A percentile compares a stretch with the other conserved stretches of the same genome.
Evolutionary conservation across 257 asterid species (phyloP).

Genomic region (Knoxia roxburghii): DNA sequence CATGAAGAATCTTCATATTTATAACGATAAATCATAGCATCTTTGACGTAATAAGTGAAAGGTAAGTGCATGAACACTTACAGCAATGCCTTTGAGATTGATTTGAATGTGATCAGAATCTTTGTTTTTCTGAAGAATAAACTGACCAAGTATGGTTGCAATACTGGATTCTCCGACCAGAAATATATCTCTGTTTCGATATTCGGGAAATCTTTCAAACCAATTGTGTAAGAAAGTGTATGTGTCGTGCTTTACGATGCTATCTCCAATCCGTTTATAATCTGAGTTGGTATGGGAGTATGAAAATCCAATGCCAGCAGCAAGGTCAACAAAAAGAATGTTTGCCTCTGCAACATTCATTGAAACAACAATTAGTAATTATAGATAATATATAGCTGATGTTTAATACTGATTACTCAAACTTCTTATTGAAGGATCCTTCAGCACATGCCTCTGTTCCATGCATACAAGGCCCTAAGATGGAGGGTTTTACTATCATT

Average conservation of each 20-base stretch:
- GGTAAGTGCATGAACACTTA: no score
- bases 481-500: no score
- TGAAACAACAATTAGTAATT: no score
- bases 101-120: conserved; percentile 34
- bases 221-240: conserved; percentile 29
- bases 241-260: not conserved
- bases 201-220: conserved; percentile 57
- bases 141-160: conserved; percentile 44
- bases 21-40: no score
- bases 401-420: no score
- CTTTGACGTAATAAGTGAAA: no score
- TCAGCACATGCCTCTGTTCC: no score
- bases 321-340: no score
- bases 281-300: conserved; percentile 8
- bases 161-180: conserved; percentile 50
- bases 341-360: no score
- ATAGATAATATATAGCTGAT: no score
- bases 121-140: conserved; percentile 34
- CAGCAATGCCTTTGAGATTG: conserved; percentile 52
- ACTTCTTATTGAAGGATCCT: no score
- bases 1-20: no score
- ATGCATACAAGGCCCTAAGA: not conserved
- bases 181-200: conserved; percentile 40
- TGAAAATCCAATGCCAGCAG: conserved; percentile 1
- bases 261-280: not conserved